A percentile compares a stretch with the other conserved stretches of the same genome.
phyloP scores from a whole-genome alignment of 139 green algal species.

The Auxenochlorella protothecoides region DNA sequence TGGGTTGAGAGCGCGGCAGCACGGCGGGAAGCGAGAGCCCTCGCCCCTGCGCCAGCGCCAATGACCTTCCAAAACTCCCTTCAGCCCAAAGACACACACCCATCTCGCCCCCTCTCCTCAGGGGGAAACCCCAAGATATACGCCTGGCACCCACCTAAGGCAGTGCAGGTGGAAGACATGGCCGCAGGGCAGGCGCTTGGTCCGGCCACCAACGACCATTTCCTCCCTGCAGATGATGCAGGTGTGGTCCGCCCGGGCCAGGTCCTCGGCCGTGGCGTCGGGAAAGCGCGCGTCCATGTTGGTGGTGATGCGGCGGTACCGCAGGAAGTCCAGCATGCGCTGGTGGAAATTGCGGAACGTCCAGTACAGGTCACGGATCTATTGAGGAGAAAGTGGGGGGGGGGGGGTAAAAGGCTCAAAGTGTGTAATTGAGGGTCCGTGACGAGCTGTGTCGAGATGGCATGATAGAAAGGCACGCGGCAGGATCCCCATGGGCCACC shows the following conservation, averaged over 20 bases:
- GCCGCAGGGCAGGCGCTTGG: conserved; percentile 88
- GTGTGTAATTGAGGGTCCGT: no score
- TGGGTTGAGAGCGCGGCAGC: no score
- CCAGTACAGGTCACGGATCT: conserved; percentile 88
- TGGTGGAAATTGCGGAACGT: conserved; percentile 91
- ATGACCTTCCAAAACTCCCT: background rate
- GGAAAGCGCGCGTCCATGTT: conserved; percentile 86
- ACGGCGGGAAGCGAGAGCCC: no score
- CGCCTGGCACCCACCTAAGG: conserved; percentile 46
- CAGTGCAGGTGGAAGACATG: conserved; percentile 96
- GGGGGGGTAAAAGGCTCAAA: no score
- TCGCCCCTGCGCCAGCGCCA: no score
- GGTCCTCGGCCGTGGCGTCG: conserved; percentile 78
- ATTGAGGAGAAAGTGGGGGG: background rate
- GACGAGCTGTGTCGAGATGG: no score
- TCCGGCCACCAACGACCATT: conserved; percentile 44
- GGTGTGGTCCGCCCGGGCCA: conserved; percentile 69
- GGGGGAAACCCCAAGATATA: background rate
- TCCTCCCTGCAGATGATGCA: conserved; percentile 98
- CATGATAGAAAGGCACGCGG: no score
- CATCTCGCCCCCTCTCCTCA: background rate
- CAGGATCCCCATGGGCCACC: no score
- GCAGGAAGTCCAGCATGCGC: conserved; percentile 85
- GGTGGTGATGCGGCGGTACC: conserved; percentile 72
- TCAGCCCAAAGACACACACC: conserved; percentile 18